phyloP scores from a whole-genome alignment of 257 asterid species.

The Forsythia suspensa region DNA sequence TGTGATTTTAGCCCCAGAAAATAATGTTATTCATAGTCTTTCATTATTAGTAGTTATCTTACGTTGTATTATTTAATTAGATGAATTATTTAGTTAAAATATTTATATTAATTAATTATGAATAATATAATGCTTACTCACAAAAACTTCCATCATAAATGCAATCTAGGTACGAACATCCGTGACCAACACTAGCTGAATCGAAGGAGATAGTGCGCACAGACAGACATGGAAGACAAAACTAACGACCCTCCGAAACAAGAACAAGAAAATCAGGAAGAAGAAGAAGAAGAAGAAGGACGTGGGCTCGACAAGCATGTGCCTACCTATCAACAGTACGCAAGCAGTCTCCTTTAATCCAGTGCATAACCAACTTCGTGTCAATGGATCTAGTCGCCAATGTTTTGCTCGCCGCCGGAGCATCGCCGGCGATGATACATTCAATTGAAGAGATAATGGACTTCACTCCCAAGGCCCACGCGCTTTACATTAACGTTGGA shows the following conservation, averaged over 20 bases:
- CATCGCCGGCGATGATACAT: slow-evolving; percentile 97
- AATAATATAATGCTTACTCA: no score
- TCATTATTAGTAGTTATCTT: no score
- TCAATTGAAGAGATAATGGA: slow-evolving; percentile 70
- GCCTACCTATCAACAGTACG: slow-evolving; percentile 46
- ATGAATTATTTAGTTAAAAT: no score
- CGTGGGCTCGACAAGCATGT: slow-evolving; percentile 60
- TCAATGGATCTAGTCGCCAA: slow-evolving; percentile 95
- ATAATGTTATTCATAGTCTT: no score
- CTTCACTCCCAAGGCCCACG: slow-evolving; percentile 69
- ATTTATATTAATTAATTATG: no score
- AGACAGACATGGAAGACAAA: slow-evolving; percentile 34
- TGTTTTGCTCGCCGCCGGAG: slow-evolving; percentile 80
- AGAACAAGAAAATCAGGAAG: not conserved
- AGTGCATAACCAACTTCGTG: slow-evolving; percentile 88
- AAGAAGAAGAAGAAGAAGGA: slow-evolving; percentile 11
- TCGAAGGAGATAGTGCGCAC: no score
- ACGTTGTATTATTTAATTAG: no score
- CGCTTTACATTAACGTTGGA: slow-evolving; percentile 80
- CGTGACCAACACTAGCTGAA: no score
- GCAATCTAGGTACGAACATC: no score
- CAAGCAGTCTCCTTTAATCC: slow-evolving; percentile 60
- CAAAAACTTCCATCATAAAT: no score
- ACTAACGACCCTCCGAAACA: slow-evolving; percentile 6
- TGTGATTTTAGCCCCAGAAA: no score